A percentile compares a stretch with the other conserved stretches of the same genome.
phyloP scores from a whole-genome alignment of 371 early-diverging fungal genomes.

The Syncephalis fuscata region DNA sequence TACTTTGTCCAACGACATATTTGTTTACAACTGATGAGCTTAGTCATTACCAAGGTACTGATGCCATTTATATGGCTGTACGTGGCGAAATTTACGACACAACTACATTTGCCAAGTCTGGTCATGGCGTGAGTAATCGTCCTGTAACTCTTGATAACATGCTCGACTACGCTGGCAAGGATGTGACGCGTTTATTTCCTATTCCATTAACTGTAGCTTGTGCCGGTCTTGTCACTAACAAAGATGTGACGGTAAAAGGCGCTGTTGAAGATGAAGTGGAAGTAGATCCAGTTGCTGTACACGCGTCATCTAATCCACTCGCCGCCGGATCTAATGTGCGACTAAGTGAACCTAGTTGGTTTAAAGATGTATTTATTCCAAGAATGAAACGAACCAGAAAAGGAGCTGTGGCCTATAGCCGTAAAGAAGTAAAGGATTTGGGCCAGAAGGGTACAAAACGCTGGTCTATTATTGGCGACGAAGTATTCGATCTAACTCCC shows the following conservation, averaged over 20 bases:
- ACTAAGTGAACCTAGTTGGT: slow-evolving; percentile 3
- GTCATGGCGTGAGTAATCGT: slow-evolving; percentile 13
- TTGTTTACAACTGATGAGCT: slow-evolving; percentile 26
- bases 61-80: slow-evolving; percentile 18
- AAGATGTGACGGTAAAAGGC: slow-evolving; percentile 20
- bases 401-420: slow-evolving; percentile 38
- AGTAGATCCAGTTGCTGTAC: not conserved
- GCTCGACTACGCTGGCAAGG: slow-evolving; percentile 47
- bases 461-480: slow-evolving; percentile 40
- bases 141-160: slow-evolving; percentile 7
- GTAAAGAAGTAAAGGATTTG: slow-evolving; percentile 21
- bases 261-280: slow-evolving; percentile 8
- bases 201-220: slow-evolving; percentile 44
- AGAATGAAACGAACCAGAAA: slow-evolving; percentile 25
- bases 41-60: slow-evolving; percentile 12
- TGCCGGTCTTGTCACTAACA: slow-evolving; percentile 21
- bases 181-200: slow-evolving; percentile 49
- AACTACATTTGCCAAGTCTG: slow-evolving; percentile 23
- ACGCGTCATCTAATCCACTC: no score
- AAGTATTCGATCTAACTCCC: slow-evolving; percentile 36
- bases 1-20: slow-evolving; percentile 21
- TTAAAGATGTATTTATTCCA: slow-evolving; percentile 9
- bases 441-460: slow-evolving; percentile 23
- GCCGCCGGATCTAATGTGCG: not conserved
- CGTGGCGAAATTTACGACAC: slow-evolving; percentile 46